Evolutionary conservation across 306 rosid genomes (phyloP), one percentile per base, ranked within the genome.

Genomic region (Cucurbita pepo): DNA sequence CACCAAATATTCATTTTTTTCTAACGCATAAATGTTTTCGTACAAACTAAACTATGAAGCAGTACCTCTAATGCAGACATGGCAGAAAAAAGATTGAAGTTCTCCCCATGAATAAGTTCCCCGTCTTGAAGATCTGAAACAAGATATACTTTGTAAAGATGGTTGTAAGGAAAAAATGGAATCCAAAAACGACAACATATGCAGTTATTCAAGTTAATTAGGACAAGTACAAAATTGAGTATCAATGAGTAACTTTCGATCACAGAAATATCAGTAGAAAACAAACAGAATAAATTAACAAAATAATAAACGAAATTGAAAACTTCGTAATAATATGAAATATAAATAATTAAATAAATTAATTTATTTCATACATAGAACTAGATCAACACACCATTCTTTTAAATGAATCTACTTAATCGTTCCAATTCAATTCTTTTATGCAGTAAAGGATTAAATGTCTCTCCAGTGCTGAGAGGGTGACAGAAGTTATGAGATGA

Each of bases 61-160:
- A 40, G 70, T 83, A 94, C 98, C 98, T 94, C 98, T 60, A 94
- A 79, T 21, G 97, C 97, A 69, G 97, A 90, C 98, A 94, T 90
- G 75, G 98, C 98, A 57, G 98, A 87, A 77, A 86, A 94, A 34
- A 94, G 97, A 80, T 94, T 89, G 83, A 94, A 94, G 81, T 89
- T 94, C 38, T 90, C 97, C 7, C 97, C 98, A 43, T 89, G 94
- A 84, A 94, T 85, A 50, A 94, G 96, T 83, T 90, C 90, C 66
- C 98, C 97, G 22, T 94, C 97, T 83, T 75, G 89, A 86, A 94
- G 98, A 89, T 90, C 98, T 94, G 87, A 58, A 72, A 73, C 69
- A 75, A 73, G 76, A 77, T 36, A 77, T 71, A 50, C 69, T 19
- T 8, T 44, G 65, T 36, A 48, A 12, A 51, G 59, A 50, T 76